Conservation (phyloP, 1,139 yeast genomes). For the Saccharomycopsis hybrid region DNA sequence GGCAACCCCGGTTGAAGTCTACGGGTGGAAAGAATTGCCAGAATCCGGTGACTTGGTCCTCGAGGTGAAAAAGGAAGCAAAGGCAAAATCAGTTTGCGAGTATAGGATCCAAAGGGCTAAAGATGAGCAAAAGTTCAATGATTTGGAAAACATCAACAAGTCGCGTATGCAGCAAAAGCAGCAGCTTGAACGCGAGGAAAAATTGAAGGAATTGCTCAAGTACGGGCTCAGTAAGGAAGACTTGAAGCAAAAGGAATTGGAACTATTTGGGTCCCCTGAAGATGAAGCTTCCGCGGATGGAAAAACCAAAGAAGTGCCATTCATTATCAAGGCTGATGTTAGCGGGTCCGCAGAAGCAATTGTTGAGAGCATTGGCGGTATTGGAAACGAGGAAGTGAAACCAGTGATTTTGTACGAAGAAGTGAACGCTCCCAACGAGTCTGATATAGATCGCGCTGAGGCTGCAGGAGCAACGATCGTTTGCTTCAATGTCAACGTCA, state of each 20-base stretch:
- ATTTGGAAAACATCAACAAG: slow-evolving; percentile 27
- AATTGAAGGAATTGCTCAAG: slow-evolving; percentile 46
- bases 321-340: slow-evolving; percentile 84
- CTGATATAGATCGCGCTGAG: slow-evolving; percentile 77
- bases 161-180: slow-evolving; percentile 34
- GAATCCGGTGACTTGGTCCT: slow-evolving; percentile 84
- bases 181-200: slow-evolving; percentile 42
- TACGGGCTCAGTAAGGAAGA: slow-evolving; percentile 47
- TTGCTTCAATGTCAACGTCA: slow-evolving; percentile 69
- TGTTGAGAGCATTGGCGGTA: slow-evolving; percentile 65
- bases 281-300: slow-evolving; percentile 25
- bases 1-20: slow-evolving; percentile 82
- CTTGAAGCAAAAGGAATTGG: slow-evolving; percentile 26
- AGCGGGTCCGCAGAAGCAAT: slow-evolving; percentile 63
- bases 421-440: slow-evolving; percentile 82
- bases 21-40: slow-evolving; percentile 95
- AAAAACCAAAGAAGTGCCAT: slow-evolving; percentile 40
- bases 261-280: slow-evolving; percentile 20
- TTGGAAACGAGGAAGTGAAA: slow-evolving; percentile 82
- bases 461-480: slow-evolving; percentile 67
- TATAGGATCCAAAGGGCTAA: slow-evolving; percentile 57
- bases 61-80: slow-evolving; percentile 66
- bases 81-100: slow-evolving; percentile 68
- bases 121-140: slow-evolving; percentile 42
- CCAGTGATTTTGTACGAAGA: slow-evolving; percentile 63